Conservation (phyloP, 1,284 basidiomycete species). For the Fomes fomentarius region DNA sequence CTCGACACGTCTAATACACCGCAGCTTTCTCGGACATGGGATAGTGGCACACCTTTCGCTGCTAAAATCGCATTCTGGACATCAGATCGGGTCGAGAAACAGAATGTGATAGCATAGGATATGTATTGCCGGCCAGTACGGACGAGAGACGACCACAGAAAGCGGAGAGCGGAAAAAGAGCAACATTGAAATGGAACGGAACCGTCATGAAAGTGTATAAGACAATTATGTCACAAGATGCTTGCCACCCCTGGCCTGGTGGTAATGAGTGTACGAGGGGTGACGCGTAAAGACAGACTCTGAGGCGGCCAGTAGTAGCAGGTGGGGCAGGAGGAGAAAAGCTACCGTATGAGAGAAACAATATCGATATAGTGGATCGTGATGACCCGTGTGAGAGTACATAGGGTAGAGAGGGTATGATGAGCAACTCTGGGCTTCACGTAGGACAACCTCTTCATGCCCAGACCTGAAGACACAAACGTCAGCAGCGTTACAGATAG, state of each 20-base stretch:
- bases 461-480: conserved; percentile 41
- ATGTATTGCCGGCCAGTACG: conserved; percentile 23
- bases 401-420: conserved; percentile 28
- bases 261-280: conserved; percentile 36
- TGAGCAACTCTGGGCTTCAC: conserved; percentile 15
- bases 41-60: too few relatives aligned
- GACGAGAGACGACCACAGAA: conserved; percentile 15
- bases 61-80: not conserved
- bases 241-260: conserved; percentile 29
- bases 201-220: conserved; percentile 19
- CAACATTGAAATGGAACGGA: conserved; percentile 19
- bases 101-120: conserved; percentile 23
- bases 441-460: conserved; percentile 36
- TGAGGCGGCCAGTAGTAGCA: conserved; percentile 35
- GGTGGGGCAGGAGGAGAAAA: conserved; percentile 25
- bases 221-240: conserved; percentile 42
- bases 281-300: conserved; percentile 64
- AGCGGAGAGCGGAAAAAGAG: conserved; percentile 25
- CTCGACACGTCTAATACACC: not conserved
- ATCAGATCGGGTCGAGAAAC: not conserved
- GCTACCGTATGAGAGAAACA: conserved; percentile 43
- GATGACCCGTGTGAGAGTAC: conserved; percentile 20
- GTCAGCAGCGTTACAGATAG: not conserved
- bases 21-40: too few relatives aligned
- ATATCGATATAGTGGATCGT: conserved; percentile 25